These are phyloP conservation scores for Trametes sanguinea DNA, from an alignment of 768 basidiomycete species.

Conservation along the genomic window DNA sequence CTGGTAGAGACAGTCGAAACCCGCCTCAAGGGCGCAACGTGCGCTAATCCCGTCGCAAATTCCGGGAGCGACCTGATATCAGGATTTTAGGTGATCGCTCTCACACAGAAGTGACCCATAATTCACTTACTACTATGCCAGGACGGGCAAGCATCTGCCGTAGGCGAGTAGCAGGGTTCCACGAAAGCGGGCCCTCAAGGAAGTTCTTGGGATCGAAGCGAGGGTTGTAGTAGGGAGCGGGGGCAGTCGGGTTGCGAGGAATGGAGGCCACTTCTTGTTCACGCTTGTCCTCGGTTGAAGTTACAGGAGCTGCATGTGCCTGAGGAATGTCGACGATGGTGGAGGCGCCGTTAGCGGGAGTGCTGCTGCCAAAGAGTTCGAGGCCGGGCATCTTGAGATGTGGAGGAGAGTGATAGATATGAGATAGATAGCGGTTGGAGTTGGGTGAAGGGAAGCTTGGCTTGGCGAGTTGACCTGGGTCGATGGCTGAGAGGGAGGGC, in stretches of 20 bases:
- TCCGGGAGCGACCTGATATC: constrained; percentile 65
- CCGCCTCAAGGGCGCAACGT: constrained; percentile 76
- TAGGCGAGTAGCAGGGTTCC: constrained; percentile 69
- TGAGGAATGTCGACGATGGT: constrained; percentile 22
- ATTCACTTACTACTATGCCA: constrained; percentile 65
- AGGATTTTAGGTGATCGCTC: background rate
- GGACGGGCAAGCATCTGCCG: constrained; percentile 58
- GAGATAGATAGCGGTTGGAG: background rate
- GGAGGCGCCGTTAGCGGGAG: constrained; percentile 18
- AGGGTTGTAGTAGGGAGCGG: constrained; percentile 58
- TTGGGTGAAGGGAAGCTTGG: background rate
- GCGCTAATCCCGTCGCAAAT: constrained; percentile 82
- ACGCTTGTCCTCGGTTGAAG: background rate
- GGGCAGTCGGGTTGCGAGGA: constrained; percentile 13
- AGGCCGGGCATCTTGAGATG: constrained; percentile 30
- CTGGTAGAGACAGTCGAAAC: constrained; percentile 77
- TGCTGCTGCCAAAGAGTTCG: constrained; percentile 29
- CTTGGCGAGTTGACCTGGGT: constrained; percentile 2
- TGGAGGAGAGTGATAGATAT: constrained; percentile 14
- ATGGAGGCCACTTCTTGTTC: background rate
- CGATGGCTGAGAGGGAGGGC: constrained; percentile 1
- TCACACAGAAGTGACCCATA: background rate
- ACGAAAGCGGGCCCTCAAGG: constrained; percentile 66
- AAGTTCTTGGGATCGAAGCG: constrained; percentile 71
- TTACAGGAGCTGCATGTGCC: background rate